Evolutionary conservation across 1,284 basidiomycete species (phyloP).

Genomic region (Irpex lacteus): DNA sequence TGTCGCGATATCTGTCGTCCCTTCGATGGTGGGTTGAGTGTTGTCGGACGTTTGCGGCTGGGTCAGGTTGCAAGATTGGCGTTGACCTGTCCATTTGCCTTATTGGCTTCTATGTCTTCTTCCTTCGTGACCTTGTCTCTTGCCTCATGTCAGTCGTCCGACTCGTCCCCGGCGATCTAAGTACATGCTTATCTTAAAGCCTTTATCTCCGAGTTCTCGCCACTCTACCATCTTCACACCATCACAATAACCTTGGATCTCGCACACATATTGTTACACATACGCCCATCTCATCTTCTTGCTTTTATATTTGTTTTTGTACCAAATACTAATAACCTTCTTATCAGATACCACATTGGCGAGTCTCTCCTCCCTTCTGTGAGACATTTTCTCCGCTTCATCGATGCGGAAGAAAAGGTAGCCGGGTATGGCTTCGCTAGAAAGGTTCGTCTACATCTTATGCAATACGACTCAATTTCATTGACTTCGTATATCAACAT

Average conservation of each 20-base stretch:
- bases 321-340: not conserved
- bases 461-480: not conserved
- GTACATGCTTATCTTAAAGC: not conserved
- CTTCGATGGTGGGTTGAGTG: not conserved
- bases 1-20: not conserved
- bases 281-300: not conserved
- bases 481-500: not conserved
- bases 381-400: slow-evolving; percentile 39
- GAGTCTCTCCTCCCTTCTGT: slow-evolving; percentile 42
- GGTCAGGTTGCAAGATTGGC: not conserved
- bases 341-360: slow-evolving; percentile 38
- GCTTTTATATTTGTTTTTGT: not conserved
- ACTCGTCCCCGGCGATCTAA: not conserved
- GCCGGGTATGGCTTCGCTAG: slow-evolving; percentile 31
- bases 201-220: not conserved
- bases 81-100: not conserved
- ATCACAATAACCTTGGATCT: not conserved
- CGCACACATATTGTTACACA: not conserved
- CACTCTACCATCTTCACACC: not conserved
- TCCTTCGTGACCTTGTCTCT: too few relatives aligned
- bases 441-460: slow-evolving; percentile 29
- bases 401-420: slow-evolving; percentile 36
- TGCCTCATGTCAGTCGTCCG: not conserved
- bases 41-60: not conserved
- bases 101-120: too few relatives aligned